Evolutionary conservation across 257 asterid genomes (phyloP).

Genomic region (Fraxinus cuspidata): DNA sequence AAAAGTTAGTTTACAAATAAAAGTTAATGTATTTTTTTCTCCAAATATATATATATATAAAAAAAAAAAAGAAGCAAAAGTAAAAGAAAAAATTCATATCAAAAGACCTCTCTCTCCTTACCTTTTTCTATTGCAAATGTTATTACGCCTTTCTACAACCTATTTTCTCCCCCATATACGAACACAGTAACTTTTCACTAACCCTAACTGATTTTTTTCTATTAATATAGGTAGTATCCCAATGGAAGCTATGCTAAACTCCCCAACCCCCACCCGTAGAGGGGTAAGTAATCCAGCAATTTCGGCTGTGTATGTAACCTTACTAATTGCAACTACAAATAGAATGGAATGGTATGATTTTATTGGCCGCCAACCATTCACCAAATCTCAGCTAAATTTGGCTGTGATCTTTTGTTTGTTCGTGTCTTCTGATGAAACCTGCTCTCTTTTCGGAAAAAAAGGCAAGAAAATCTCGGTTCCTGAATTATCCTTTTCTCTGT

Average conservation of each 20-base stretch:
- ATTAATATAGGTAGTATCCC: neutral
- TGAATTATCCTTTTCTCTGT: constrained; percentile 38
- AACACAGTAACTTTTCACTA: neutral
- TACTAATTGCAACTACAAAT: constrained; percentile 26
- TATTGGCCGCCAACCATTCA: constrained; percentile 58
- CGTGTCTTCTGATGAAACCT: constrained; percentile 35
- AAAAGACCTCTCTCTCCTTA: too few species aligned
- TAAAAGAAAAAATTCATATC: too few species aligned
- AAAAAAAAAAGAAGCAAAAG: too few species aligned
- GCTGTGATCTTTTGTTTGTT: constrained; percentile 69
- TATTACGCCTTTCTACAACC: constrained; percentile 31
- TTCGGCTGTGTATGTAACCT: constrained; percentile 42
- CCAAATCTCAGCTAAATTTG: constrained; percentile 47
- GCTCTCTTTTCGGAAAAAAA: constrained; percentile 31
- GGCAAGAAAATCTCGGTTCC: constrained; percentile 45
- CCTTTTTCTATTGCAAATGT: constrained; percentile 12
- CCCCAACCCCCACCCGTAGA: neutral
- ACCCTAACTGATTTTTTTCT: constrained; percentile 5
- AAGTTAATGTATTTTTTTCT: too few species aligned
- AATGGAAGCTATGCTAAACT: neutral
- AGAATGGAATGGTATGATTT: constrained; percentile 25
- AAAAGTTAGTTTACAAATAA: too few species aligned
- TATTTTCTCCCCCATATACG: neutral
- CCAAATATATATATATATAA: too few species aligned
- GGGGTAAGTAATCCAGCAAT: constrained; percentile 33